Evolutionary conservation across 768 basidiomycete genomes (phyloP), one percentile per base, ranked within the genome.

Genomic region (Butyriboletus loyo): DNA sequence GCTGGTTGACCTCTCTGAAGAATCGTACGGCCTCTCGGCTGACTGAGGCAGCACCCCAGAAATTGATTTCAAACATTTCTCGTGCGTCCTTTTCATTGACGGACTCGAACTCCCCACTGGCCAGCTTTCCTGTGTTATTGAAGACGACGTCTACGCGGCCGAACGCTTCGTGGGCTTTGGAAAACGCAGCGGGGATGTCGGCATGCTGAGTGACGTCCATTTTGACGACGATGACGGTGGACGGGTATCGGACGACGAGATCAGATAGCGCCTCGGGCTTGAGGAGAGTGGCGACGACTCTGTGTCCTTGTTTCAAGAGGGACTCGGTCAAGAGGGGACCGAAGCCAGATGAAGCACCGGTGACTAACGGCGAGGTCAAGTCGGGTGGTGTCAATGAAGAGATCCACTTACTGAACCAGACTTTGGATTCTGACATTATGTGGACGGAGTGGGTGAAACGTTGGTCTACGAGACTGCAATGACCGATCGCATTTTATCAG

Each of bases 251-350:
- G 1, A 39, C 25, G 10, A 44, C 46, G 15, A 71, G 73, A 19
- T 69, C 60, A 11, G 57, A 51, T 36, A 78, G 60, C 14, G 46
- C 59, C 15, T 60, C 67, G 2, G 77, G 76, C 52, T 62, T 72
- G 47, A 76, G 75, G 24, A 76, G 63, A 35, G 78, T 77, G 4
- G 79, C 77, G 45, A 77, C 68, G 22, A 68, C 75, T 30, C 51
- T 71, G 31, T 75, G 64, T 5, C 72, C 77, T 17, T 60, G 60
- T 24, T 53, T 31, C 24, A 78, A 65, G 40, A 67, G 70, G 19
- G 50, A 37, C 50, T 73, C 68, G 21, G 68, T 67, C 46, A 73
- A 52, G 30, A 49, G n/a, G n/a, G 64, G 69, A 14, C 77, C 77
- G 46, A 78, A 69, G 30, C 77, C 75, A 17, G 71, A 55, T 1